A percentile compares a stretch with the other conserved stretches of the same genome.
Evolutionary conservation across 371 early-diverging fungal species (phyloP).

Genomic region (Umbelopsis sp.): DNA sequence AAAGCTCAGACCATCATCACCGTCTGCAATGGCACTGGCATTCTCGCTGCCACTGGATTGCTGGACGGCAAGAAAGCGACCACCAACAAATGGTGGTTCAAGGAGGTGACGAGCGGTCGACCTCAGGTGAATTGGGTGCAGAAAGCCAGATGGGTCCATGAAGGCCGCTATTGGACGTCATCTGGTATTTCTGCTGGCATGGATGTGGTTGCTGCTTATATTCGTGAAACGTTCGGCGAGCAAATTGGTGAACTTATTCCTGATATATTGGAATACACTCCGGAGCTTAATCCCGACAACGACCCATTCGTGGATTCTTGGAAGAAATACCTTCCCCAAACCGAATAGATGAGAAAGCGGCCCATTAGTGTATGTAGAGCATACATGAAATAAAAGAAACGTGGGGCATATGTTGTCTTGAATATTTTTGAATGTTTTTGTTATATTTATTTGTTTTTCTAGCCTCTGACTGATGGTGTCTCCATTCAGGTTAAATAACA

Average conservation of each 20-base stretch:
- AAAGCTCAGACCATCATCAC: constrained; percentile 18
- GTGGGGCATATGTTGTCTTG: too few relatives aligned
- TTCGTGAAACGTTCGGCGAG: background rate
- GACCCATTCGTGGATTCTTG: background rate
- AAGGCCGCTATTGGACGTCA: constrained; percentile 48
- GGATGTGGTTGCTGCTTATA: constrained; percentile 21
- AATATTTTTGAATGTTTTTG: too few relatives aligned
- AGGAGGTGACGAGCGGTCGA: constrained; percentile 18
- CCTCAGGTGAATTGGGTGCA: constrained; percentile 45
- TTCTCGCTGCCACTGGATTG: constrained; percentile 49
- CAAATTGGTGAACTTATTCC: background rate
- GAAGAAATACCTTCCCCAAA: background rate
- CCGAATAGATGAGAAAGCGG: too few relatives aligned
- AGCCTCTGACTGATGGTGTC: background rate
- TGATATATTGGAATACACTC: background rate
- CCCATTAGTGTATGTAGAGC: too few relatives aligned
- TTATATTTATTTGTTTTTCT: background rate
- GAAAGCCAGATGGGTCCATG: constrained; percentile 54
- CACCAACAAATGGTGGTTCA: constrained; percentile 47
- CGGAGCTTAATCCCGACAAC: constrained; percentile 4
- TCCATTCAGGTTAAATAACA: too few relatives aligned
- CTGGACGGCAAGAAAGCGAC: constrained; percentile 44
- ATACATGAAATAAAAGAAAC: too few relatives aligned
- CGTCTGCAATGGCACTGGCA: constrained; percentile 51
- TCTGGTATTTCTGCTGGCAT: constrained; percentile 55